Base-by-base conservation (phyloP, 2,329 filamentous ascomycete genomes). In the Chrysoporthe deuterocubensis region DNA sequence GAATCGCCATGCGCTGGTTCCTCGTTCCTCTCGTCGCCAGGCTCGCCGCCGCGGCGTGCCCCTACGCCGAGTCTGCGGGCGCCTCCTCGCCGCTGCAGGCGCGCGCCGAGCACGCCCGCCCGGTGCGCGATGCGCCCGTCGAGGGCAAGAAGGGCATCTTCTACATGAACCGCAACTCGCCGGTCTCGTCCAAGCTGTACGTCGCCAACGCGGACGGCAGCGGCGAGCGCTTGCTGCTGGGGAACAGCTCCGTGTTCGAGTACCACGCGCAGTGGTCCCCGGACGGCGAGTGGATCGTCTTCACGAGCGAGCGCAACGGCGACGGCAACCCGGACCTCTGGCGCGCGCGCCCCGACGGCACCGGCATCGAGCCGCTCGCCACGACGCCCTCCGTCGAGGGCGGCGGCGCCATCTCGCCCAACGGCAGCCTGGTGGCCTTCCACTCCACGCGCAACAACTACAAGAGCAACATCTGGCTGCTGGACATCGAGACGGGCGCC, bases 261-360 rank as follows among this genome's bases (percentile, higher is more conserved):
- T 81, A 79, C 67, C 80, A 81, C 64, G 78, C 76, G 5, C 71
- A 69, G 1, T 82, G 77, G 67, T 81, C 79, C 1, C 72, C 76
- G 0, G 75, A 81, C 56, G 79, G 80, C 21, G 65, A 80, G 65
- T 81, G 78, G 78, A 73, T 82, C 65, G 77, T 75, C 3, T 81
- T 82, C 66, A 75, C 75, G 13, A 82, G 79, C 2, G 79, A 82
- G 61, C 76, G 77, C 40, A 81, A 81, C 63, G 80, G 75, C 8
- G 78, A 80, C 60, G 80, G 79, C 3, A 75, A 82, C 42, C 76
- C 78, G 0, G 80, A 82, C 69, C 71, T 82, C n/a, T 82, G 80
- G 68, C 77, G 78, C 3, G 72, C 77, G n/a, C 74, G 72, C 0
- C 37, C 74, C 0, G 74, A 82, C 65, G 79, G 81, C 0, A 74